Evolutionary conservation across 495 filamentous ascomycete species (phyloP).

Genomic region (Talaromyces borbonicus): DNA sequence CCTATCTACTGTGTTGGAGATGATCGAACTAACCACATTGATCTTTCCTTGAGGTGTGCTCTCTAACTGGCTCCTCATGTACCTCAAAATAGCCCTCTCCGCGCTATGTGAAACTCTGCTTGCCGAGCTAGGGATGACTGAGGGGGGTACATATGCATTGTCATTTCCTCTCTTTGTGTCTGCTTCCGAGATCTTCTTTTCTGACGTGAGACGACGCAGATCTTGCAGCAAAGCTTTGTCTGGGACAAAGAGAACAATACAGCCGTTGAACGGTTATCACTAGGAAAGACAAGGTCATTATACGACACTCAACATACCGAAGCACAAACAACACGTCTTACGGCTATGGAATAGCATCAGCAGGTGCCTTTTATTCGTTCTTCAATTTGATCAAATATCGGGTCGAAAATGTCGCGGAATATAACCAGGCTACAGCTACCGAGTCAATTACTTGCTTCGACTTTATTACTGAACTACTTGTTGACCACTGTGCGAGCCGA

Average conservation of each 20-base stretch:
- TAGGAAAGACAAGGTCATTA: background rate
- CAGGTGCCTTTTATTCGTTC: background rate
- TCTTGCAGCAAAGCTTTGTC: background rate
- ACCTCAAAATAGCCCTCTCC: constrained; percentile 7
- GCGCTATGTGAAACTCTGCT: constrained; percentile 6
- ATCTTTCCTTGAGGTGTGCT: background rate
- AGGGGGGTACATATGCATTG: constrained; percentile 4
- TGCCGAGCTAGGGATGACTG: background rate
- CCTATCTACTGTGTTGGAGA: background rate
- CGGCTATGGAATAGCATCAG: constrained; percentile 1
- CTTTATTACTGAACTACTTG: constrained; percentile 1
- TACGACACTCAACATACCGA: no score
- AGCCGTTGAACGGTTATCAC: background rate
- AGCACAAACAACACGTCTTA: no score
- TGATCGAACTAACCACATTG: background rate
- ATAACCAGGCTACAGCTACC: background rate
- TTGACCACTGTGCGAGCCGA: background rate
- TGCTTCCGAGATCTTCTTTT: background rate
- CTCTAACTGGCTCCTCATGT: constrained; percentile 1
- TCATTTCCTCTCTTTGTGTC: background rate
- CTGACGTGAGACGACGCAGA: background rate
- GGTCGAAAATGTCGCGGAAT: background rate
- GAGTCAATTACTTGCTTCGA: background rate
- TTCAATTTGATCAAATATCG: no score
- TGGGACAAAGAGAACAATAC: background rate